These are phyloP conservation scores for Elsinoe necatrix DNA, from an alignment of 2,329 filamentous ascomycete genomes.

Conservation along the genomic window DNA sequence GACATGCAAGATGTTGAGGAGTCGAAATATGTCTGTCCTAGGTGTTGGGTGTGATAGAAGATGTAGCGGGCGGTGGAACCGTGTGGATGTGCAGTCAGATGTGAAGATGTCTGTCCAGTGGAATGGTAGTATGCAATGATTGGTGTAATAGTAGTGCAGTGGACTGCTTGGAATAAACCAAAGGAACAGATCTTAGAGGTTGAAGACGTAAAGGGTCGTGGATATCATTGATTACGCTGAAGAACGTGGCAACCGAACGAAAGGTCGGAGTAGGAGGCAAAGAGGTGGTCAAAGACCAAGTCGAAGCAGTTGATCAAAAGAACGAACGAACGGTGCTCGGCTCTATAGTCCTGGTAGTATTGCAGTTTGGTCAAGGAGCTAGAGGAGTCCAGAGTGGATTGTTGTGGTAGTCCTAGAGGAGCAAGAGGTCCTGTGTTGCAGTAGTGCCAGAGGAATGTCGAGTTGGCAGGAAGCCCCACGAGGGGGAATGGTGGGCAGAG, in stretches of 20 bases:
- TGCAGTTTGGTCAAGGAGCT: background rate
- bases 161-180: background rate
- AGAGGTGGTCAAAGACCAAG: background rate
- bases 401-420: constrained; percentile 7
- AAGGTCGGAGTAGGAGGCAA: background rate
- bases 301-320: background rate
- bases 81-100: background rate
- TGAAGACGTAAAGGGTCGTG: constrained; percentile 10
- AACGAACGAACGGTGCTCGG: background rate
- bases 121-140: background rate
- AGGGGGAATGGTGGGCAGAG: constrained; percentile 7
- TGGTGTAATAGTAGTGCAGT: background rate
- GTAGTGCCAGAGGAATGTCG: background rate
- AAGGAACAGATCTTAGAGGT: background rate
- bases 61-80: background rate
- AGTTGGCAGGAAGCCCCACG: constrained; percentile 11
- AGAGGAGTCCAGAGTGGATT: background rate
- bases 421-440: background rate
- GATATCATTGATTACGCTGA: constrained; percentile 15
- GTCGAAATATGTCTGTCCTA: too few relatives aligned
- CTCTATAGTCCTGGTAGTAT: background rate
- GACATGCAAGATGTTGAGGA: constrained; percentile 9
- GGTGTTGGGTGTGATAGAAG: background rate
- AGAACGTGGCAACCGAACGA: background rate
- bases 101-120: background rate